A percentile compares a stretch with the other conserved stretches of the same genome.
Conservation (phyloP, 2,329 filamentous ascomycete species). For the Exophiala alcalophila region DNA sequence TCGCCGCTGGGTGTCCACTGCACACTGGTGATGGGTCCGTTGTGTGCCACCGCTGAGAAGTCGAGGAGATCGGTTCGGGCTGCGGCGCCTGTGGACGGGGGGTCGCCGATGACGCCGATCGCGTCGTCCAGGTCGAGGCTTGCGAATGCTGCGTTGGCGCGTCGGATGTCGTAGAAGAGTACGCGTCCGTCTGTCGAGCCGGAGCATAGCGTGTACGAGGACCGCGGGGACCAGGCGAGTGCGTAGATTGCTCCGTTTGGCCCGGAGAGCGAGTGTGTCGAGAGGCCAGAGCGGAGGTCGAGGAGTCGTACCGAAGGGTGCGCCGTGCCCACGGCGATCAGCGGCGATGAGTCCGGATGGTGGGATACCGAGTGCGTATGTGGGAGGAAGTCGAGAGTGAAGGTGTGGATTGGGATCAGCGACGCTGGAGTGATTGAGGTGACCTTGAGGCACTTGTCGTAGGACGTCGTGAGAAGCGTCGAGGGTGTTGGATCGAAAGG, state of each 20-base stretch:
- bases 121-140: conserved; percentile 82
- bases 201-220: conserved; percentile 70
- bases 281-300: conserved; percentile 78
- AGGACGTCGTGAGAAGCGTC: conserved; percentile 46
- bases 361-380: conserved; percentile 68
- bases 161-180: conserved; percentile 82
- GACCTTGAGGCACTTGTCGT: conserved; percentile 47
- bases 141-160: conserved; percentile 71
- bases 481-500: conserved; percentile 48
- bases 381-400: conserved; percentile 46
- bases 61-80: conserved; percentile 38
- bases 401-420: conserved; percentile 46
- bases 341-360: conserved; percentile 63
- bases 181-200: conserved; percentile 82
- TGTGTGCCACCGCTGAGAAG: conserved; percentile 62
- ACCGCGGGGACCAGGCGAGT: conserved; percentile 75
- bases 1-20: conserved; percentile 78
- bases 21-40: conserved; percentile 78
- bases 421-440: conserved; percentile 39
- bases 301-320: conserved; percentile 80
- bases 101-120: conserved; percentile 57
- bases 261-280: conserved; percentile 67
- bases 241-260: conserved; percentile 66
- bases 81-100: conserved; percentile 26
- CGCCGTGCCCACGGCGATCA: conserved; percentile 86